phyloP scores from a whole-genome alignment of 2,329 filamentous ascomycete species.

The Monosporascus sp. region DNA sequence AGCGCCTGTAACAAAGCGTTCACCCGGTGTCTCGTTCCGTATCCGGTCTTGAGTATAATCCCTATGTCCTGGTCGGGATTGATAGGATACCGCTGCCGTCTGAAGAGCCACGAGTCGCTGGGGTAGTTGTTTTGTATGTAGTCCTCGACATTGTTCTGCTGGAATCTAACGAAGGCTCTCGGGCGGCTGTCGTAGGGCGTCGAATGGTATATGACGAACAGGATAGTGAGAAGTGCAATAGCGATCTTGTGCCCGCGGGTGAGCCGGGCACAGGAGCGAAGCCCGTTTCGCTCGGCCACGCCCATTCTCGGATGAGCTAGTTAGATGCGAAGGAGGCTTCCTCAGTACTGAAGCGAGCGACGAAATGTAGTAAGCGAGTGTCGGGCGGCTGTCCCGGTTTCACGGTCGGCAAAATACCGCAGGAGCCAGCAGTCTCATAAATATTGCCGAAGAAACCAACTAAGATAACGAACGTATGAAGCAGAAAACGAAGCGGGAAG shows the following conservation, averaged over 20 bases:
- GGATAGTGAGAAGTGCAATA: slow-evolving; percentile 14
- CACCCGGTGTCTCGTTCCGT: slow-evolving; percentile 45
- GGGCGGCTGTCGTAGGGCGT: slow-evolving; percentile 23
- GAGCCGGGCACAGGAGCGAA: slow-evolving; percentile 20
- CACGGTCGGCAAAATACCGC: no score
- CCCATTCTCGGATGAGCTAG: slow-evolving; percentile 10
- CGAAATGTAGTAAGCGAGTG: no score
- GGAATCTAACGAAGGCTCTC: slow-evolving; percentile 25
- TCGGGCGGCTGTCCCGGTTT: no score
- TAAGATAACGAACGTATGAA: no score
- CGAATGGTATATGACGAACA: slow-evolving; percentile 23
- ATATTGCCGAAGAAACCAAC: no score
- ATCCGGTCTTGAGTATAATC: slow-evolving; percentile 51
- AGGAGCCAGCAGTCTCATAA: not conserved
- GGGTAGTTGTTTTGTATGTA: slow-evolving; percentile 23
- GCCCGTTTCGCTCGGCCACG: slow-evolving; percentile 18
- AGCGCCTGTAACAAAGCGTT: slow-evolving; percentile 41
- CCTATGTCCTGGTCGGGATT: slow-evolving; percentile 41
- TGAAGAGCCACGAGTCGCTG: slow-evolving; percentile 37
- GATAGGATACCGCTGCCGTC: slow-evolving; percentile 34
- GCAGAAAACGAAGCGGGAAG: no score
- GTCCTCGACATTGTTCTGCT: slow-evolving; percentile 21
- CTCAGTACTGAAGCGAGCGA: not conserved
- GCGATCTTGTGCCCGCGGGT: slow-evolving; percentile 24
- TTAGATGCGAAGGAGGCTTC: not conserved